Evolutionary conservation across 2,329 filamentous ascomycete species (phyloP).

Genomic region (Samsoniella hepiali): DNA sequence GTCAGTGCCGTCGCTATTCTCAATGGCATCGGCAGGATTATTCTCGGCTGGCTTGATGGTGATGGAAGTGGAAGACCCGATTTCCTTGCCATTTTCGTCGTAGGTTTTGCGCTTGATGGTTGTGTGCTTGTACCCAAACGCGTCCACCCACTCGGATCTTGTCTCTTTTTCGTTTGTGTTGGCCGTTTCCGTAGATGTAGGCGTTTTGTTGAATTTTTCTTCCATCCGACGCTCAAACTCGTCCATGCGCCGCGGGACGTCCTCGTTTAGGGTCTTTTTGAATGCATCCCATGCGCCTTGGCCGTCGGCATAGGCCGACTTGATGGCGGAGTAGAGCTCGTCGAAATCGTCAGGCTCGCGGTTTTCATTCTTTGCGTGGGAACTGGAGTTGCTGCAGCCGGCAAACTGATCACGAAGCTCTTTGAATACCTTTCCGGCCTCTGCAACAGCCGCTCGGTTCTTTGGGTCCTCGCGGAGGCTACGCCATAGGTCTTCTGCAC

Average conservation of each 20-base stretch:
- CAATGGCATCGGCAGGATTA: constrained; percentile 14
- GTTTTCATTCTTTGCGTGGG: not conserved
- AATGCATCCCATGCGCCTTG: constrained; percentile 42
- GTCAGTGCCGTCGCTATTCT: not conserved
- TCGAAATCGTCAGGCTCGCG: constrained; percentile 36
- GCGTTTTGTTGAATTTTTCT: constrained; percentile 1
- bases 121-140: constrained; percentile 41
- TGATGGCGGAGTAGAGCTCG: constrained; percentile 40
- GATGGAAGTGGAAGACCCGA: constrained; percentile 37
- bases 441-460: constrained; percentile 20
- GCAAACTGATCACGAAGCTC: constrained; percentile 20
- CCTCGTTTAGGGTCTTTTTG: constrained; percentile 33
- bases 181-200: constrained; percentile 8
- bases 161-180: constrained; percentile 35
- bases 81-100: constrained; percentile 40
- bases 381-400: not conserved
- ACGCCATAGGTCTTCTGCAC: constrained; percentile 30
- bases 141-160: constrained; percentile 42
- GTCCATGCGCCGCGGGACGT: constrained; percentile 18
- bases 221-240: constrained; percentile 9
- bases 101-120: constrained; percentile 40
- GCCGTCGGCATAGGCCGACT: constrained; percentile 36
- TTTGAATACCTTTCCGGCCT: constrained; percentile 19
- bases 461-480: constrained; percentile 20
- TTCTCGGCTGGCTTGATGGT: constrained; percentile 31